These are phyloP conservation scores for Pholiota microspora DNA, from an alignment of 768 basidiomycete species.

Conservation along the genomic window DNA sequence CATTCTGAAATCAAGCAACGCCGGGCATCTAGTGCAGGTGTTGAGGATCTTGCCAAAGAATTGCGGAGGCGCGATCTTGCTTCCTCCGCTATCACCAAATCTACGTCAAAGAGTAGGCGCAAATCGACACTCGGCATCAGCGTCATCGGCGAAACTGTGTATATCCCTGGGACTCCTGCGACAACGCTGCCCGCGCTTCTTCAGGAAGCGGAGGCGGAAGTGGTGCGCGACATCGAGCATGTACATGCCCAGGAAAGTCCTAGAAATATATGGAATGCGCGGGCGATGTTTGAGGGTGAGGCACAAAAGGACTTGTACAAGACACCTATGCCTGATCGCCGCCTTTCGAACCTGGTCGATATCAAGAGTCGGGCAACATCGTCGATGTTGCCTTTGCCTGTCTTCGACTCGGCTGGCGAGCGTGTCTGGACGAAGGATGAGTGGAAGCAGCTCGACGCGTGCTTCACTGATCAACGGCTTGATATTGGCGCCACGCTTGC, in stretches of 20 bases:
- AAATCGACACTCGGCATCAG: constrained; percentile 36
- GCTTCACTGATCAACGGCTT: constrained; percentile 71
- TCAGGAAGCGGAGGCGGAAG: constrained; percentile 55
- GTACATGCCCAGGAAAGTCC: background rate
- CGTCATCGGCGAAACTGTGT: constrained; percentile 49
- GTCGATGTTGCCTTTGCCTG: background rate
- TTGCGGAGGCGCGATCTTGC: constrained; percentile 33
- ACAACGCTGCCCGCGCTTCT: constrained; percentile 58
- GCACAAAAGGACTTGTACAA: constrained; percentile 24
- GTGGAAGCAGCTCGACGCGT: constrained; percentile 79
- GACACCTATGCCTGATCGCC: constrained; percentile 20
- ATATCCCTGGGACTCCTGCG: constrained; percentile 52
- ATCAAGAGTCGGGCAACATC: background rate
- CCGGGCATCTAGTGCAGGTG: constrained; percentile 28
- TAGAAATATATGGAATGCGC: constrained; percentile 3
- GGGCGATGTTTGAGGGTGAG: background rate
- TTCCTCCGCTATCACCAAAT: constrained; percentile 31
- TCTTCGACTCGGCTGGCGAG: constrained; percentile 9
- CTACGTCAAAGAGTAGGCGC: constrained; percentile 15
- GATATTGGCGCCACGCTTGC: constrained; percentile 34
- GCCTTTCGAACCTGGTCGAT: background rate
- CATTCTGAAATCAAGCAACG: constrained; percentile 26
- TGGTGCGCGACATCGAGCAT: constrained; percentile 23
- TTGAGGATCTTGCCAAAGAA: constrained; percentile 30
- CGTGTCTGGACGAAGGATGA: constrained; percentile 68